These are phyloP conservation scores for Diphasiastrum complanatum DNA, from an alignment of 83 land plant genomes.

Conservation along the genomic window DNA sequence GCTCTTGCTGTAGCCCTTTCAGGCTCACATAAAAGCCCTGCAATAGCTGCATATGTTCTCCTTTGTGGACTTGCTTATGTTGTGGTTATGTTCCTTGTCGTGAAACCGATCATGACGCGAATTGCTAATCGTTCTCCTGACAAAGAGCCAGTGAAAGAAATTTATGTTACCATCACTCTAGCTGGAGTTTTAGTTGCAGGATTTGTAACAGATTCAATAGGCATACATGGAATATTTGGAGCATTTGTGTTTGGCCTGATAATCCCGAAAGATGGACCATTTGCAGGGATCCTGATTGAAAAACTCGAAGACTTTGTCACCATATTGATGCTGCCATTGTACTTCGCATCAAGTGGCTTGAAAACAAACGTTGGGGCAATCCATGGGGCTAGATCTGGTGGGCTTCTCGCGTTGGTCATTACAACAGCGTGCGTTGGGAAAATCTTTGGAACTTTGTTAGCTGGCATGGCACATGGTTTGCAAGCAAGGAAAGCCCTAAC, in stretches of 20 bases:
- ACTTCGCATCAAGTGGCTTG: constrained; percentile 80
- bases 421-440: constrained; percentile 63
- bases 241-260: constrained; percentile 54
- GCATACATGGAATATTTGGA: constrained; percentile 47
- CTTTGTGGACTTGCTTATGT: constrained; percentile 51
- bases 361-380: constrained; percentile 65
- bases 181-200: constrained; percentile 33
- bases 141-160: constrained; percentile 28
- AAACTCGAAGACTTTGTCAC: constrained; percentile 73
- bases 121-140: constrained; percentile 35
- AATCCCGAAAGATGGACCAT: constrained; percentile 39
- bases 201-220: constrained; percentile 35
- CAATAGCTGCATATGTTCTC: constrained; percentile 58
- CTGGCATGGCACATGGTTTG: constrained; percentile 34
- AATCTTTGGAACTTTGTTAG: constrained; percentile 60
- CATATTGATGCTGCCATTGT: constrained; percentile 67
- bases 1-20: constrained; percentile 76
- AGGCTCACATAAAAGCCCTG: constrained; percentile 47
- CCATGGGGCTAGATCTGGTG: constrained; percentile 47
- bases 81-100: constrained; percentile 34
- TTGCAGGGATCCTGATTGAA: constrained; percentile 41
- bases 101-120: constrained; percentile 49
- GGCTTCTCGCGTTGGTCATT: constrained; percentile 59
- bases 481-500: constrained; percentile 52
- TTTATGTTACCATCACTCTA: constrained; percentile 25